Evolutionary conservation across 2,329 filamentous ascomycete species (phyloP), one percentile per base, ranked within the genome.

Genomic region (Cladobotryum mycophilum): DNA sequence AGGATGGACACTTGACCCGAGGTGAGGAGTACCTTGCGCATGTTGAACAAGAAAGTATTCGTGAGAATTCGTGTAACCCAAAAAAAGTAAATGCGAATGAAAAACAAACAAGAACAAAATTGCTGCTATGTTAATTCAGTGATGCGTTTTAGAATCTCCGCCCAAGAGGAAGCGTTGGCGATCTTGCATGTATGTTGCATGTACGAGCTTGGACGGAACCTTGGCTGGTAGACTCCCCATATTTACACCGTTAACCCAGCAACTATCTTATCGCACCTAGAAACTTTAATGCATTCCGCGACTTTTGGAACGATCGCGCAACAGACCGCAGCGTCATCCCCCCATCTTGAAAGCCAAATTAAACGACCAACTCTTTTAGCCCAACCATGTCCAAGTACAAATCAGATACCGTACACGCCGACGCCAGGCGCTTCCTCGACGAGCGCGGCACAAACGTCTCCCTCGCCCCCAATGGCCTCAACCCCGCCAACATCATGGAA

Each of bases 401-500:
- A 55, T 65, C 69, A 55, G 65, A 77, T 30, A 70, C 63, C 82
- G 90, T 74, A 69, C 84, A 85, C 66, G 90, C 90, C 64, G 90
- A 96, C 67, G 89, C 88, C 69, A 78, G 79, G 56, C 79, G 77
- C 60, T 85, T 95, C 67, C 86, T 97, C 66, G 92, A 97, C 72
- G 89, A 95, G 72, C 88, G 92, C 60, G 92, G 92, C 65, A 88
- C 88, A 65, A 76, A 74, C 12, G 88, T 85, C 42, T 71, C 83
- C 35, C 80, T 95, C 18, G 85, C 93, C 56, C 90, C 82, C 53
- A 85, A 92, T 66, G 90, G 90, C 54, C 86, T 95, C 63, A 96
- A 96, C 72, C 92, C 92, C 1, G 88, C 90, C n/a, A 91, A 88
- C 4, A 88, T 97, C 53, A 88, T 97, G 79, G 92, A 97, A 70